phyloP scores from a whole-genome alignment of 768 basidiomycete genomes.

The Trametes cubensis region DNA sequence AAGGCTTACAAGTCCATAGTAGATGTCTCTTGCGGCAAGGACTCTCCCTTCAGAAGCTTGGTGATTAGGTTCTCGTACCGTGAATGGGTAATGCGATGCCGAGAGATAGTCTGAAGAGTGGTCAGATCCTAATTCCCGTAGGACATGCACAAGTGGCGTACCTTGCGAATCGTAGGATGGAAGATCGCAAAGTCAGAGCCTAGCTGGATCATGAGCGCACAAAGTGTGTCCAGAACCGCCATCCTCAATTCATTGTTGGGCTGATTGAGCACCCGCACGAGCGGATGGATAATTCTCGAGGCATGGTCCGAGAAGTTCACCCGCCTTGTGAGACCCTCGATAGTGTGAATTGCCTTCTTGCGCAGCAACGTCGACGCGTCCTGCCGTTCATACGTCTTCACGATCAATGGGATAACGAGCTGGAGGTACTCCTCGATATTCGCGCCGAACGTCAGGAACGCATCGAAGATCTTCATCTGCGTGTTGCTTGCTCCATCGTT shows the following conservation, averaged over 20 bases:
- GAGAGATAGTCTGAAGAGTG: constrained; percentile 62
- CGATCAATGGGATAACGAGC: constrained; percentile 92
- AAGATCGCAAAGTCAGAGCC: constrained; percentile 98
- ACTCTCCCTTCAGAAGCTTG: constrained; percentile 90
- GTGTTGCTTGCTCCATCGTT: constrained; percentile 77
- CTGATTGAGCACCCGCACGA: constrained; percentile 81
- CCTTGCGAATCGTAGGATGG: constrained; percentile 96
- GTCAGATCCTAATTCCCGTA: not conserved
- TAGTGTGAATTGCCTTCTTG: constrained; percentile 87
- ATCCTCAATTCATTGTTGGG: constrained; percentile 78
- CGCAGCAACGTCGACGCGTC: constrained; percentile 76
- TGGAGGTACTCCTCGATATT: constrained; percentile 98
- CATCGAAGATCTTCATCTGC: constrained; percentile 91
- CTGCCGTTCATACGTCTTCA: constrained; percentile 83
- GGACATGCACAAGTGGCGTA: constrained; percentile 30
- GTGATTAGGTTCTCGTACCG: constrained; percentile 88
- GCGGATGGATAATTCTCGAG: constrained; percentile 93
- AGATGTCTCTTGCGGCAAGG: constrained; percentile 74
- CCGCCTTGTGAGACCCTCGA: constrained; percentile 85
- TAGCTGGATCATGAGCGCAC: constrained; percentile 88
- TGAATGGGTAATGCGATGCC: constrained; percentile 75
- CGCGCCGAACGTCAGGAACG: constrained; percentile 91
- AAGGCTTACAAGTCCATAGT: constrained; percentile 7
- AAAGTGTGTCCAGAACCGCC: constrained; percentile 91
- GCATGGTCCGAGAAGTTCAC: constrained; percentile 99